A percentile compares a stretch with the other conserved stretches of the same genome.
These are phyloP conservation scores for Articulospora tetracladia DNA, from an alignment of 495 filamentous ascomycete species.

Conservation along the genomic window DNA sequence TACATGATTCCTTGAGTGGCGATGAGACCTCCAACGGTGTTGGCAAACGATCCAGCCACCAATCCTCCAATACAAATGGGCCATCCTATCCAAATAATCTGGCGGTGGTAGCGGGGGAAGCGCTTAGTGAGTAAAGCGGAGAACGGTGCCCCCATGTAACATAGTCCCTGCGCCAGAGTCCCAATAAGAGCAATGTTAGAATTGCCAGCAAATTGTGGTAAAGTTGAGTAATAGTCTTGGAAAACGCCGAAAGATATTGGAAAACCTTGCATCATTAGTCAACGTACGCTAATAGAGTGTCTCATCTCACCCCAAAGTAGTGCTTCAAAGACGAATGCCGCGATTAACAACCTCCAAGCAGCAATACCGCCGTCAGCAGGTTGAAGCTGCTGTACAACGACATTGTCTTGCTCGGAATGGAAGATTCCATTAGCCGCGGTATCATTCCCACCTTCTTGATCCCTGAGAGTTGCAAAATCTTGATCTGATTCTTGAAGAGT, in stretches of 20 bases:
- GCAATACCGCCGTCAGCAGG: constrained; percentile 17
- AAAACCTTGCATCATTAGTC: constrained; percentile 24
- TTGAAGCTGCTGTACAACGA: constrained; percentile 12
- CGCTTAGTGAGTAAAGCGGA: constrained; percentile 28
- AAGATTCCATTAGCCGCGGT: not conserved
- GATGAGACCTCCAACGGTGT: constrained; percentile 28
- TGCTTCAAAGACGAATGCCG: constrained; percentile 28
- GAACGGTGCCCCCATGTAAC: constrained; percentile 30
- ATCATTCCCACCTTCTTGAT: not conserved
- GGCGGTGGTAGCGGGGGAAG: constrained; percentile 25
- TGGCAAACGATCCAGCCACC: constrained; percentile 32
- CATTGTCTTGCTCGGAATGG: not conserved
- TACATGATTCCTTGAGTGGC: constrained; percentile 37
- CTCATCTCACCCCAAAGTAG: constrained; percentile 28
- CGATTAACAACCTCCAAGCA: constrained; percentile 24
- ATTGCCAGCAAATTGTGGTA: constrained; percentile 29
- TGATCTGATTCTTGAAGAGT: not conserved
- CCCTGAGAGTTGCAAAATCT: not conserved
- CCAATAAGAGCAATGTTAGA: constrained; percentile 33
- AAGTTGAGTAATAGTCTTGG: constrained; percentile 31
- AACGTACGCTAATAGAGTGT: not conserved
- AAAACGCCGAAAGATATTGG: constrained; percentile 35
- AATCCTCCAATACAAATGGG: constrained; percentile 28
- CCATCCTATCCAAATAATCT: constrained; percentile 32
- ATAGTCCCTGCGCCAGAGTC: constrained; percentile 29